phyloP scores from a whole-genome alignment of 768 basidiomycete species.

The Cantharellus cinnabarinus region DNA sequence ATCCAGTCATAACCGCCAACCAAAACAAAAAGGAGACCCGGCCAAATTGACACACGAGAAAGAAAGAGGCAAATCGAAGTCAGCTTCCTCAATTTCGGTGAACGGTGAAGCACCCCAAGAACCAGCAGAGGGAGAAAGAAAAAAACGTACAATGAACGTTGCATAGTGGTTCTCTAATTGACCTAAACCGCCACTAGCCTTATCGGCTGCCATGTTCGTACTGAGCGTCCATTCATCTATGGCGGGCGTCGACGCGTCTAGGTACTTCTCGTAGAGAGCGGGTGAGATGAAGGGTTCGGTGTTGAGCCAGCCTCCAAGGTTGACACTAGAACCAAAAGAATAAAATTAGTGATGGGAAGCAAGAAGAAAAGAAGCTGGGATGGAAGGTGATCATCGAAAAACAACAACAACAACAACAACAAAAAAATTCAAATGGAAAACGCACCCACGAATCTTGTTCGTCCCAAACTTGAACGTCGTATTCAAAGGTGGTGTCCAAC shows the following conservation, averaged over 20 bases:
- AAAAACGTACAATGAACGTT: constrained; percentile 51
- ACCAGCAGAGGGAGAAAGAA: not conserved
- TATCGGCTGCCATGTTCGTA: constrained; percentile 41
- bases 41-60: constrained; percentile 1
- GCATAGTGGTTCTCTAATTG: constrained; percentile 55
- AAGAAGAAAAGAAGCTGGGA: not conserved
- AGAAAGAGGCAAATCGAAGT: not conserved
- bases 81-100: not conserved
- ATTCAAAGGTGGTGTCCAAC: constrained; percentile 64
- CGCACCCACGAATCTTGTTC: constrained; percentile 41
- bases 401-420: not conserved
- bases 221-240: constrained; percentile 52
- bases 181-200: constrained; percentile 35
- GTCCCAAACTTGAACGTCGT: constrained; percentile 49
- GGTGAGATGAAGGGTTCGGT: constrained; percentile 65
- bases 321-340: constrained; percentile 24
- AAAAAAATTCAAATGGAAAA: constrained; percentile 1
- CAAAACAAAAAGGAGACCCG: not conserved
- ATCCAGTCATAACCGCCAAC: not conserved
- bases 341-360: not conserved
- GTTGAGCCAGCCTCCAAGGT: constrained; percentile 56
- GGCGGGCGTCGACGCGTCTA: constrained; percentile 22
- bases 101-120: not conserved
- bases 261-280: constrained; percentile 38
- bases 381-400: constrained; percentile 5